Conservation (phyloP, 306 rosid species). For the Rubus parviflorus region DNA sequence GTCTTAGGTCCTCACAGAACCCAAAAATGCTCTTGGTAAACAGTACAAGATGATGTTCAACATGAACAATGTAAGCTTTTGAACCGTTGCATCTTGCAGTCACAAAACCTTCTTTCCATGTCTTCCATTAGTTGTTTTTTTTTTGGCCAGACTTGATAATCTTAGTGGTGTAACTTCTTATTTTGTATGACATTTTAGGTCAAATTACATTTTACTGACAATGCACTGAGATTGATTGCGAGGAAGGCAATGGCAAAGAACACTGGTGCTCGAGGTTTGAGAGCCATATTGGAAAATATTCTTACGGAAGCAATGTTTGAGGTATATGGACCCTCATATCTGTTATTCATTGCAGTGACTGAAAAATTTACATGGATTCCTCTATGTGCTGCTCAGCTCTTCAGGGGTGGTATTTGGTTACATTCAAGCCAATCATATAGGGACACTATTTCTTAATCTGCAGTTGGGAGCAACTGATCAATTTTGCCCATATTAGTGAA, state of each 20-base stretch:
- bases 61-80: constrained; percentile 59
- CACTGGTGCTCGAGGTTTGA: constrained; percentile 74
- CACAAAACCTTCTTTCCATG: background rate
- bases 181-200: constrained; percentile 45
- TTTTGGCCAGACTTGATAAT: background rate
- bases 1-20: constrained; percentile 57
- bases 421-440: background rate
- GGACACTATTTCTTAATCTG: background rate
- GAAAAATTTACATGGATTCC: background rate
- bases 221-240: constrained; percentile 62
- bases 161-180: constrained; percentile 15
- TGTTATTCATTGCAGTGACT: background rate
- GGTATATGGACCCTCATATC: constrained; percentile 29
- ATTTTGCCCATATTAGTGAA: background rate
- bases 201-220: constrained; percentile 50
- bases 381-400: background rate
- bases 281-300: constrained; percentile 63
- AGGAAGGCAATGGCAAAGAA: constrained; percentile 68
- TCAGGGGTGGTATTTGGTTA: background rate
- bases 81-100: constrained; percentile 17
- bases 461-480: background rate
- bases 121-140: constrained; percentile 3
- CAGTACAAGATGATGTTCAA: constrained; percentile 73
- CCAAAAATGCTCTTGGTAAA: constrained; percentile 69
- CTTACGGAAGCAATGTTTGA: constrained; percentile 77